These are phyloP conservation scores for Phytophthora macrochlamydospora DNA, from an alignment of 352 stramenopile species.

Conservation along the genomic window DNA sequence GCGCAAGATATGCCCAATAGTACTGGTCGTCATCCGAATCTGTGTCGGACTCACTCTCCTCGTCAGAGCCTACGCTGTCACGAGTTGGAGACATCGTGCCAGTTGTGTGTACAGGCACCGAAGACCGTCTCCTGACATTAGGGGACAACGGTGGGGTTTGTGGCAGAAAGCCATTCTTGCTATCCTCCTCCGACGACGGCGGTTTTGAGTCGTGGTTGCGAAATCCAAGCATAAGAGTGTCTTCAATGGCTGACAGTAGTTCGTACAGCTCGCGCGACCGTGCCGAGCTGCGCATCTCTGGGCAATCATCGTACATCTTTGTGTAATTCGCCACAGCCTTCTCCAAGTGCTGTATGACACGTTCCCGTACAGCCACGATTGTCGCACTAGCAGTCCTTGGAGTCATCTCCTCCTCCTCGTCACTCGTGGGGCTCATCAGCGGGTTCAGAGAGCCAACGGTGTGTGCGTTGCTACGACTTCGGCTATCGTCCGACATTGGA, in stretches of 20 bases:
- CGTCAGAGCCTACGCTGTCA: slow-evolving; percentile 27
- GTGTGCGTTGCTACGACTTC: slow-evolving; percentile 19
- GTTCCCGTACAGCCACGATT: slow-evolving; percentile 46
- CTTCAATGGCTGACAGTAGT: slow-evolving; percentile 70
- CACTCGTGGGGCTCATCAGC: slow-evolving; percentile 21
- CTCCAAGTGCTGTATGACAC: slow-evolving; percentile 58
- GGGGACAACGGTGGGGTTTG: slow-evolving; percentile 33
- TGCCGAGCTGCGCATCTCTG: slow-evolving; percentile 70
- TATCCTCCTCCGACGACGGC: slow-evolving; percentile 20
- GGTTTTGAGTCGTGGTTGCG: slow-evolving; percentile 24
- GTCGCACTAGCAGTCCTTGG: slow-evolving; percentile 13
- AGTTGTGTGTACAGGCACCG: slow-evolving; percentile 13
- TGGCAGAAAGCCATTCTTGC: slow-evolving; percentile 18
- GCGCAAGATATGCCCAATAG: slow-evolving; percentile 78
- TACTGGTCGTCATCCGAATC: slow-evolving; percentile 39
- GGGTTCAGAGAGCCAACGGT: slow-evolving; percentile 27
- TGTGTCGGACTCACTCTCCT: slow-evolving; percentile 24
- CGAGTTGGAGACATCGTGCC: slow-evolving; percentile 20
- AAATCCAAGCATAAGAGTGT: slow-evolving; percentile 73
- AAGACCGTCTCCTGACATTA: slow-evolving; percentile 18
- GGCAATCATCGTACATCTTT: slow-evolving; percentile 61
- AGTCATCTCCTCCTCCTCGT: slow-evolving; percentile 24
- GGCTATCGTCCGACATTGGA: slow-evolving; percentile 20
- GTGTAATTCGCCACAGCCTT: slow-evolving; percentile 63
- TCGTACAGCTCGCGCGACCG: slow-evolving; percentile 73